phyloP scores from a whole-genome alignment of 1,284 basidiomycete species.

The Ganoderma sinense region DNA sequence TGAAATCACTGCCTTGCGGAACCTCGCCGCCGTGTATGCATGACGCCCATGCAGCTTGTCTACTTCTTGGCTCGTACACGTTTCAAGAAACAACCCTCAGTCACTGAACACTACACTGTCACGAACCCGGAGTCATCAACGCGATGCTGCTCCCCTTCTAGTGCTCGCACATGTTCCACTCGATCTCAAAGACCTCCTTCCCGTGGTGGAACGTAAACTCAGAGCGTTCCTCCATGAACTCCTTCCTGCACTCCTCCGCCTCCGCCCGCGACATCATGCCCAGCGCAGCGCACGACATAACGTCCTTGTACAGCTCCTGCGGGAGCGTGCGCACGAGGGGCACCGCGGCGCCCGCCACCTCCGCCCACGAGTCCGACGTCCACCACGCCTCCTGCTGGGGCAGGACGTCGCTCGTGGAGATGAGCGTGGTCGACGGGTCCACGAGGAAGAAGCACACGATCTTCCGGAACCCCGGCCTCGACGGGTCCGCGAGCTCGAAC shows the following conservation, averaged over 20 bases:
- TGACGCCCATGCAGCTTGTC: too few species aligned
- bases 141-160: background rate
- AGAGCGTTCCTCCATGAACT: constrained; percentile 2
- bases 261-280: background rate
- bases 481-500: constrained; percentile 40
- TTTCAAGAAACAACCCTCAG: background rate
- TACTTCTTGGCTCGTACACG: too few species aligned
- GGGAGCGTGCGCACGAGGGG: background rate
- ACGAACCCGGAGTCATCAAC: background rate
- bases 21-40: too few species aligned
- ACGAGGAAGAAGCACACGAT: constrained; percentile 45
- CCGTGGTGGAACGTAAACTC: background rate
- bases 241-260: background rate
- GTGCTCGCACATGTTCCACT: constrained; percentile 14
- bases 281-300: background rate
- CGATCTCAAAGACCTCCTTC: constrained; percentile 3
- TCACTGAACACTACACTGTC: background rate
- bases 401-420: constrained; percentile 30
- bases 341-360: background rate
- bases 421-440: constrained; percentile 35
- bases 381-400: constrained; percentile 33
- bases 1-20: too few species aligned
- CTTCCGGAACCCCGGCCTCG: constrained; percentile 42
- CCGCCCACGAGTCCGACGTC: constrained; percentile 1
- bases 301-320: background rate